Evolutionary conservation across 371 early-diverging fungal genomes (phyloP), one percentile per base, ranked within the genome.

Genomic region (Coelomomyces lativittatus): DNA sequence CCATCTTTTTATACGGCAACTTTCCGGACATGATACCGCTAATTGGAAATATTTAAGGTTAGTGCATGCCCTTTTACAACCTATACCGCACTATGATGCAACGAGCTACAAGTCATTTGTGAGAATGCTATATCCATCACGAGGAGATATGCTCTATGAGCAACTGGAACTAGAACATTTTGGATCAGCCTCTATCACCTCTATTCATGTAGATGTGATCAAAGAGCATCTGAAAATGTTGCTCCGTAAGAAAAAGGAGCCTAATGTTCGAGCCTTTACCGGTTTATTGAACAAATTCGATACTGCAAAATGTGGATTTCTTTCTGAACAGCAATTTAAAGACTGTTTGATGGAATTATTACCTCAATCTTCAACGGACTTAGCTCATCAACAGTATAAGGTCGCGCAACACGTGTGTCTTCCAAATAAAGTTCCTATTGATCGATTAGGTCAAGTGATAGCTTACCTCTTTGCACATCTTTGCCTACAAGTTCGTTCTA

Each of bases 141-240:
- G 47, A 11, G n/a, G 17, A n/a, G 47, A 46, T 21, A 30, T 27
- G 47, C 40, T 46, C 2, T 46, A 46, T 41, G 47, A 46, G 24
- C 19, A 31, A 19, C 47, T 46, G 44, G 47, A 46, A 37, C 40
- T 46, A n/a, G 47, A 31, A 37, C 47, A 46, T 32, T 29, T 19
- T 7, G 40, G 24, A 17, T 27, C 10, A 14, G 17, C 15, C 45
- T n/a, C 38, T 15, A 15, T 14, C 39, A 17, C 39, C 4, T 35
- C 29, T 15, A 9, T 45, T 25, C 8, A 15, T 2, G 45, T n/a
- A 23, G 47, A 46, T 19, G n/a, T 25, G 19, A 28, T 46, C 0
- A 26, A 30, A 25, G 47, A 46, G 12, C 47, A 39, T 19, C 8
- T 46, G 17, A 44, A 45, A 14, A 19, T 29, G 12, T 21, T 46